These are phyloP conservation scores for Aspergillus jensenii DNA, from an alignment of 2,329 filamentous ascomycete genomes.

Conservation along the genomic window DNA sequence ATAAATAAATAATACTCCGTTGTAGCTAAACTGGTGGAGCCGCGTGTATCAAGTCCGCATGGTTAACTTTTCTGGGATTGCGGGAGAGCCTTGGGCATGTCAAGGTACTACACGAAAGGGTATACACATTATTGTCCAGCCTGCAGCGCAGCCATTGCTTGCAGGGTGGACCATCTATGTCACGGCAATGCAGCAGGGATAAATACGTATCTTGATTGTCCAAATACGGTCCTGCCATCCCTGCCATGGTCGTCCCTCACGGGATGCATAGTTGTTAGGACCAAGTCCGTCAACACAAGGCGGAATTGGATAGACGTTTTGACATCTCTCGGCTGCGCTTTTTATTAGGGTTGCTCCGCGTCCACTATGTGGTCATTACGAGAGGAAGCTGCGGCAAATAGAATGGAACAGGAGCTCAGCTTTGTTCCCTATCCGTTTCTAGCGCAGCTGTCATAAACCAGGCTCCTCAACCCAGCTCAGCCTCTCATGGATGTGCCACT, in stretches of 20 bases:
- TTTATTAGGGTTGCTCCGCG: not conserved
- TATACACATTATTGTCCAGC: not conserved
- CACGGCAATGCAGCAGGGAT: slow-evolving; percentile 2
- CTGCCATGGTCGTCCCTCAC: not conserved
- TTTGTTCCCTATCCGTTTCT: not conserved
- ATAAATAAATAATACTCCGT: not conserved
- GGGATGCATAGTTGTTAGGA: not conserved
- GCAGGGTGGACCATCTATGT: not conserved
- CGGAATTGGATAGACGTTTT: not conserved
- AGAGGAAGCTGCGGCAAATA: not conserved
- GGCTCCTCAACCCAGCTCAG: not conserved
- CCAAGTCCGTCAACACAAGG: not conserved
- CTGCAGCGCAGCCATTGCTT: not conserved
- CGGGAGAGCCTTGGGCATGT: slow-evolving; percentile 17
- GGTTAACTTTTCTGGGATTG: slow-evolving; percentile 13
- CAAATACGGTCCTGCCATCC: not conserved
- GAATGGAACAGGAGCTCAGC: not conserved
- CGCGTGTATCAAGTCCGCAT: not conserved
- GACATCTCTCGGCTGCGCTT: not conserved
- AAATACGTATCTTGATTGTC: not conserved
- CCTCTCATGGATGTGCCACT: not conserved
- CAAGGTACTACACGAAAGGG: not conserved
- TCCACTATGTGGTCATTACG: not conserved
- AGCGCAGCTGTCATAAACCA: not conserved
- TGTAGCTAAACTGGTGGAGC: not conserved